Percentiles rank a stretch among this genome's conserved stretches.
Conservation (phyloP, 306 rosid genomes). For the Castanea mollissima region DNA sequence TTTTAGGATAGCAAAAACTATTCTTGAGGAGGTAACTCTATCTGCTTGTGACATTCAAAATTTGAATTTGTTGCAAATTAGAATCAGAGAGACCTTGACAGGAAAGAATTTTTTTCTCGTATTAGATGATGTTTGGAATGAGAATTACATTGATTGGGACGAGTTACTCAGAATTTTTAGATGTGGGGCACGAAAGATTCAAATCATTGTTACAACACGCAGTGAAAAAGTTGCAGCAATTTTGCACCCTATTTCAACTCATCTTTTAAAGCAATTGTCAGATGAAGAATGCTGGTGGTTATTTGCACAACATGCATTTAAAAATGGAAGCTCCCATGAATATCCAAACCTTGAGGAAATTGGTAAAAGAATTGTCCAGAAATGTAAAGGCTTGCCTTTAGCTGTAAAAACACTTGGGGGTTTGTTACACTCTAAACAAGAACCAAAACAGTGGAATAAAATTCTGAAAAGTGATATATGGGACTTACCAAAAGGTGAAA, state of each 20-base stretch:
- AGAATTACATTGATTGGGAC: slow-evolving; percentile 14
- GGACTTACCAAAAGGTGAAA: neutral
- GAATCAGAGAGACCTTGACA: neutral
- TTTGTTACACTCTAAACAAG: neutral
- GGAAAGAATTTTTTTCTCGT: neutral
- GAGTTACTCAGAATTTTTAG: slow-evolving; percentile 3
- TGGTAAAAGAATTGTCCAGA: slow-evolving; percentile 8
- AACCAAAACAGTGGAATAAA: neutral
- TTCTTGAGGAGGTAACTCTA: neutral
- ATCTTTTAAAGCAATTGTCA: neutral
- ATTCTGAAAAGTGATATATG: slow-evolving; percentile 16
- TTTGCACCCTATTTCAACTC: neutral
- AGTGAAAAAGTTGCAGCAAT: neutral
- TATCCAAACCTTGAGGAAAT: neutral
- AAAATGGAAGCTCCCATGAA: neutral
- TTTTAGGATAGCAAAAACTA: neutral
- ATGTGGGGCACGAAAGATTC: slow-evolving; percentile 6
- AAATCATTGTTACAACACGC: slow-evolving; percentile 11
- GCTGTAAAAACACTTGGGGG: slow-evolving; percentile 25
- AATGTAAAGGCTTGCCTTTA: slow-evolving; percentile 20
- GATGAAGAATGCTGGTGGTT: slow-evolving; percentile 11
- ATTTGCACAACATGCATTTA: slow-evolving; percentile 15
- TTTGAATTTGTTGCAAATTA: neutral
- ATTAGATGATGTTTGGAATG: slow-evolving; percentile 23
- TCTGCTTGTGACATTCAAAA: neutral